A percentile compares a stretch with the other conserved stretches of the same genome.
These are phyloP conservation scores for Blepharisma stoltei DNA, from an alignment of 73 alveolate species.

Conservation along the genomic window DNA sequence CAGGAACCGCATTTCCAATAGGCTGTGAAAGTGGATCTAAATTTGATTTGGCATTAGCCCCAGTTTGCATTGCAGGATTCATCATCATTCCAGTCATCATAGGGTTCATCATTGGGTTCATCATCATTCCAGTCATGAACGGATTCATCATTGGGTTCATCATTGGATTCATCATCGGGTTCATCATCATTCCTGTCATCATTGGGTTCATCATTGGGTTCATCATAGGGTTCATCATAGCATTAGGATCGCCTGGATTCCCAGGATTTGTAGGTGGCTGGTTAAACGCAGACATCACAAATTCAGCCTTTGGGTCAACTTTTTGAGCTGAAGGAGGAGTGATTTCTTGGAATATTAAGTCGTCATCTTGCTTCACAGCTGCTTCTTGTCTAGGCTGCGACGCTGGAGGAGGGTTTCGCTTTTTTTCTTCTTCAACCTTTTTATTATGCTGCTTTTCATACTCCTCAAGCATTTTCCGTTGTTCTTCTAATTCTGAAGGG, in stretches of 20 bases:
- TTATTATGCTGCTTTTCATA: neutral
- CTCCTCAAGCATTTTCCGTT: neutral
- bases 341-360: neutral
- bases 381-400: neutral
- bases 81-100: slow-evolving; percentile 19
- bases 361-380: neutral
- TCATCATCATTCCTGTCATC: neutral
- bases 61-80: neutral
- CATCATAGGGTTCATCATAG: neutral
- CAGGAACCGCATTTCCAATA: slow-evolving; percentile 3
- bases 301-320: neutral
- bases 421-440: neutral
- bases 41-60: neutral
- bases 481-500: neutral
- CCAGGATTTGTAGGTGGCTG: slow-evolving; percentile 7
- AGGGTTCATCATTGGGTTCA: neutral
- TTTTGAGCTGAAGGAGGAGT: neutral
- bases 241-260: neutral
- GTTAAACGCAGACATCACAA: neutral
- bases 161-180: neutral
- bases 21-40: slow-evolving; percentile 14
- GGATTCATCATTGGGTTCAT: neutral
- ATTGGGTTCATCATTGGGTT: neutral
- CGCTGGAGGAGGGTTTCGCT: neutral
- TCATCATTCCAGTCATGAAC: neutral